phyloP scores from a whole-genome alignment of 2,329 filamentous ascomycete genomes.

The Pseudogymnoascus sp. region DNA sequence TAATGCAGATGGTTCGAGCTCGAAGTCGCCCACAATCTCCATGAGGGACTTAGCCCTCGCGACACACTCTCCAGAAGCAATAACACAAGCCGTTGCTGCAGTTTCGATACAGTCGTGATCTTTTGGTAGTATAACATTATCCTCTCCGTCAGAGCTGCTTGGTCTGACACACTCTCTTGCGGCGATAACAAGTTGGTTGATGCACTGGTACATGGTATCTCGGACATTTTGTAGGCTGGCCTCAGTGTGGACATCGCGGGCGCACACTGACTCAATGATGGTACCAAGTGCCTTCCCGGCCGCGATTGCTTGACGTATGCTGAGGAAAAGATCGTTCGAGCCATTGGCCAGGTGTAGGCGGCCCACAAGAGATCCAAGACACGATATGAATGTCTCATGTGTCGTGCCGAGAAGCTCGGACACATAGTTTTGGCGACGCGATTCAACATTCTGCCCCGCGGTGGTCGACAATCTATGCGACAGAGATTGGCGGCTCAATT shows the following conservation, averaged over 20 bases:
- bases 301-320: conserved; percentile 73
- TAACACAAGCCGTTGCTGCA: conserved; percentile 80
- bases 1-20: conserved; percentile 53
- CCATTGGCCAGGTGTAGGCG: conserved; percentile 83
- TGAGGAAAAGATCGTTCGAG: conserved; percentile 70
- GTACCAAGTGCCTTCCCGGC: conserved; percentile 73
- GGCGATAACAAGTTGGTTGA: conserved; percentile 71
- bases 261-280: conserved; percentile 74
- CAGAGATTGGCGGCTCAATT: conserved; percentile 24
- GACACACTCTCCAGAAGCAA: conserved; percentile 84
- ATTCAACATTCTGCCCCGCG: conserved; percentile 35
- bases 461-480: conserved; percentile 67
- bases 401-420: conserved; percentile 72
- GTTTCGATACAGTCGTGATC: conserved; percentile 67
- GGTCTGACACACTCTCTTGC: conserved; percentile 71
- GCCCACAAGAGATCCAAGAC: conserved; percentile 88
- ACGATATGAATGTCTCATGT: conserved; percentile 83
- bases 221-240: conserved; percentile 61
- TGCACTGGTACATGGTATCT: conserved; percentile 67
- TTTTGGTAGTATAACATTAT: conserved; percentile 72
- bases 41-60: conserved; percentile 78
- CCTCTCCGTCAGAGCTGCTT: conserved; percentile 57
- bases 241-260: conserved; percentile 62
- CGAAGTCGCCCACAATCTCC: conserved; percentile 84
- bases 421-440: conserved; percentile 59